Percentiles rank a stretch among this genome's conserved stretches.
Conservation (phyloP, 2,329 filamentous ascomycete species). For the Calonectria hongkongensis region DNA sequence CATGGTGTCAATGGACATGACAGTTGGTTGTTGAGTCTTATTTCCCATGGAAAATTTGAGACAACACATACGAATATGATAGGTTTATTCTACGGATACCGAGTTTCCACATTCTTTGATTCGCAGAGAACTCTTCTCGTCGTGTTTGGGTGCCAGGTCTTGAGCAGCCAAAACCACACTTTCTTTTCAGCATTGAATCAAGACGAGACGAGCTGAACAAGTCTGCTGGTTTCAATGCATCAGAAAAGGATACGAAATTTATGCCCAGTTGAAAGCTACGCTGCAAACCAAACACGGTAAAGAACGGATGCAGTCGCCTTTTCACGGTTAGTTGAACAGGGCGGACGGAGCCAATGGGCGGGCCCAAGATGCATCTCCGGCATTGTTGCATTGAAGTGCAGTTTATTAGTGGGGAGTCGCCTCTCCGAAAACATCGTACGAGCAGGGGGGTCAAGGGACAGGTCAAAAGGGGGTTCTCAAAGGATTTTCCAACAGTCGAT, state of each 20-base stretch:
- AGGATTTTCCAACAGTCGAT: constrained; percentile 1
- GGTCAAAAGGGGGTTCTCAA: background rate
- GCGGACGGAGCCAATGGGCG: background rate
- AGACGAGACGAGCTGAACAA: background rate
- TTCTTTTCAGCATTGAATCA: background rate
- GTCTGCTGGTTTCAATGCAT: background rate
- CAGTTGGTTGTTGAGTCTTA: too few relatives aligned
- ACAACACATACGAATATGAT: too few relatives aligned
- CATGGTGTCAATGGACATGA: background rate
- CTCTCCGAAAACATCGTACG: constrained; percentile 19
- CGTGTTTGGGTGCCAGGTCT: background rate
- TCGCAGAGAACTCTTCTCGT: background rate
- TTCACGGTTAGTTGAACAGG: constrained; percentile 11
- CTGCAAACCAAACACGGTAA: background rate
- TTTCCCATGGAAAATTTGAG: too few relatives aligned
- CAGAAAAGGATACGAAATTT: background rate
- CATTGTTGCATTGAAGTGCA: constrained; percentile 21
- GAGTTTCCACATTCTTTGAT: background rate
- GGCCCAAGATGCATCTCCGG: background rate
- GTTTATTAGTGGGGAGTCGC: constrained; percentile 8
- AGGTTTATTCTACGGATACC: too few relatives aligned
- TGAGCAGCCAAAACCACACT: too few relatives aligned
- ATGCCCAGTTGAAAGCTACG: background rate
- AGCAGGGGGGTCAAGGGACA: constrained; percentile 3
- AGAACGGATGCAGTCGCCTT: background rate